Evolutionary conservation across 495 filamentous ascomycete species (phyloP), one percentile per base, ranked within the genome.

Genomic region (Aspergillus kassunensis): DNA sequence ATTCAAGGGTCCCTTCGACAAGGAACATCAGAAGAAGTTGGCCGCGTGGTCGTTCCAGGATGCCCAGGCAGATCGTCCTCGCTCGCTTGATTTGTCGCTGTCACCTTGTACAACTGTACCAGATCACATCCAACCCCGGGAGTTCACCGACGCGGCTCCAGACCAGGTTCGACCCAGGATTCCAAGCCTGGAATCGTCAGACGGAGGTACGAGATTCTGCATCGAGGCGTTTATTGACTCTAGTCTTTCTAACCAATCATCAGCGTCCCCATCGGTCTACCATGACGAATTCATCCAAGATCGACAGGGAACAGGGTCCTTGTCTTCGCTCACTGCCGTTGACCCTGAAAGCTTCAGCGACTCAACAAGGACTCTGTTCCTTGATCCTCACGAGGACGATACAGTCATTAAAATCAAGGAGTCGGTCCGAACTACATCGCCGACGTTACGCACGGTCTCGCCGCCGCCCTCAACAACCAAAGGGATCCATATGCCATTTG

Each of bases 1-100:
- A 46, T 80, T 80, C 49, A 66, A 66, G 2, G 77, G 76, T 4
- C 76, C 77, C 0, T 77, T 75, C 55, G 75, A 80, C 55, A 70
- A 66, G 42, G 70, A 71, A 53, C 77, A 80, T 54, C 74, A 77
- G 57, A 71, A 73, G 24, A 64, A 61, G 25, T 51, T 80, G 47
- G 68, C 72, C n/a, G 68, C 75, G 10, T 80, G 77, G 72, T 74
- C 69, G 18, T 80, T 80, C 40, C 65, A 63, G 5, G 58, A 53
- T 46, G 74, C 71, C 36, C 70, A 56, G 53, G 64, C 53, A 25
- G 72, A 65, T 45, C 70, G 70, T 12, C 49, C 54, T 23, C 69
- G 70, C 34, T 67, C 73, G 0, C 40, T 60, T 4, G 73, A 74
- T 41, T 41, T 71, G 13, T 62, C 65, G 6, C 54, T 76, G 20